These are phyloP conservation scores for Aureobasidium melanogenum DNA, from an alignment of 2,329 filamentous ascomycete species.

Conservation along the genomic window DNA sequence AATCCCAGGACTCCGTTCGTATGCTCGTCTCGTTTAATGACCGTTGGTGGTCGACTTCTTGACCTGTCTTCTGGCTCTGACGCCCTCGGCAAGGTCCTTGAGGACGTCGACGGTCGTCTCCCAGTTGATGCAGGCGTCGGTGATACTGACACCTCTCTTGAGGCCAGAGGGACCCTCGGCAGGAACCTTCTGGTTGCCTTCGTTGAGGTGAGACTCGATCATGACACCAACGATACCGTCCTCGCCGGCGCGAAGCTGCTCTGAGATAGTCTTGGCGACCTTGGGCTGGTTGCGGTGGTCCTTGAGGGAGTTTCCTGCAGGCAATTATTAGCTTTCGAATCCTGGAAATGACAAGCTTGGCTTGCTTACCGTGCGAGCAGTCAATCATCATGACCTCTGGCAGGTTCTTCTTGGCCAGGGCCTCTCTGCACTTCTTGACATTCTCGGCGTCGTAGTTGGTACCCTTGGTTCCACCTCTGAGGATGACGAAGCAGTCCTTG, in stretches of 20 bases:
- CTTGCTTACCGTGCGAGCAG: slow-evolving; percentile 76
- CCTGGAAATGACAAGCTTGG: neutral
- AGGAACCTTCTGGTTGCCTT: slow-evolving; percentile 70
- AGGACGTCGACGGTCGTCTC: slow-evolving; percentile 72
- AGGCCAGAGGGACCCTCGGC: slow-evolving; percentile 67
- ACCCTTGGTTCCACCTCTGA: slow-evolving; percentile 82
- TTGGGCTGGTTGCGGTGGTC: slow-evolving; percentile 96
- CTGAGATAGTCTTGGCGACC: slow-evolving; percentile 71
- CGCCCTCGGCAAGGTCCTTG: slow-evolving; percentile 75
- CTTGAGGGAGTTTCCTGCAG: slow-evolving; percentile 84
- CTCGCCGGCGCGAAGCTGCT: slow-evolving; percentile 83
- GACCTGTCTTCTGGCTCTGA: slow-evolving; percentile 60
- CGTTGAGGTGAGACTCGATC: slow-evolving; percentile 97
- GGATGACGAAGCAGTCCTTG: slow-evolving; percentile 93
- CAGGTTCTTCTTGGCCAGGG: slow-evolving; percentile 71
- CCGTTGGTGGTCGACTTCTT: slow-evolving; percentile 20
- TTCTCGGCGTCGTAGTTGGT: slow-evolving; percentile 88
- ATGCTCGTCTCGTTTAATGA: slow-evolving; percentile 13
- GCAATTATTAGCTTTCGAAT: slow-evolving; percentile 16
- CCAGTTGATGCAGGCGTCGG: slow-evolving; percentile 94
- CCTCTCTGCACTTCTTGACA: slow-evolving; percentile 70
- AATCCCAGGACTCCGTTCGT: slow-evolving; percentile 3
- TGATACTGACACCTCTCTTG: slow-evolving; percentile 88
- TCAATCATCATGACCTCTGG: slow-evolving; percentile 93
- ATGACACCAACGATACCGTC: slow-evolving; percentile 89